Evolutionary conservation across 306 rosid species (phyloP).

Genomic region (Carpinus fangiana): DNA sequence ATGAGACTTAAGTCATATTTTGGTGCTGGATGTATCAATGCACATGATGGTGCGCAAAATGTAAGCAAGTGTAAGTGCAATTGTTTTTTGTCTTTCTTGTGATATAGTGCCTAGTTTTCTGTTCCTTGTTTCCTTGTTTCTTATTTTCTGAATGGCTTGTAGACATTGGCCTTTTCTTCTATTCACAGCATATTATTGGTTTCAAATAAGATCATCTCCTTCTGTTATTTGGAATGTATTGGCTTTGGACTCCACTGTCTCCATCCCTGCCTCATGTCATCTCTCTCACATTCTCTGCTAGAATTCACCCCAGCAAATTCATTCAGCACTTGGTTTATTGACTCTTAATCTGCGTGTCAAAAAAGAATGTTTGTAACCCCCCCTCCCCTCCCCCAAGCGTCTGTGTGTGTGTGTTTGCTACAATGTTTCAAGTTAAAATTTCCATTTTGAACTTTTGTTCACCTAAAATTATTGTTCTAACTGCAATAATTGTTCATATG

Average conservation of each 20-base stretch:
- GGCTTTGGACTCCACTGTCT: too few species aligned
- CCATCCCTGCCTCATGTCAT: too few species aligned
- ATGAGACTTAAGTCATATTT: conserved; percentile 57
- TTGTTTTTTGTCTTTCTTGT: background rate
- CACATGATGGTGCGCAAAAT: conserved; percentile 44
- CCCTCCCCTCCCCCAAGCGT: too few species aligned
- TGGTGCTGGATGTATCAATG: conserved; percentile 59
- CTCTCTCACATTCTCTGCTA: too few species aligned
- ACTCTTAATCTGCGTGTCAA: too few species aligned
- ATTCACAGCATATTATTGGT: too few species aligned
- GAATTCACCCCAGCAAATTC: too few species aligned
- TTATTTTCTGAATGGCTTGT: background rate
- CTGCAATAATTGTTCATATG: conserved; percentile 22
- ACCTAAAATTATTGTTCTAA: conserved; percentile 17
- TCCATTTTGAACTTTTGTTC: background rate
- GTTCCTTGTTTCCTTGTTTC: background rate
- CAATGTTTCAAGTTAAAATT: background rate
- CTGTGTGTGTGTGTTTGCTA: too few species aligned
- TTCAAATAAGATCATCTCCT: too few species aligned
- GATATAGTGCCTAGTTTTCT: background rate
- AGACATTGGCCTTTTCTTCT: background rate
- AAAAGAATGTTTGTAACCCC: too few species aligned
- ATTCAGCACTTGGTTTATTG: too few species aligned
- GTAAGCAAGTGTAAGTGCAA: conserved; percentile 47
- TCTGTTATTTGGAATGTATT: too few species aligned